These are phyloP conservation scores for Xerophyta viscosa DNA, from an alignment of 106 monocot species.

Conservation along the genomic window DNA sequence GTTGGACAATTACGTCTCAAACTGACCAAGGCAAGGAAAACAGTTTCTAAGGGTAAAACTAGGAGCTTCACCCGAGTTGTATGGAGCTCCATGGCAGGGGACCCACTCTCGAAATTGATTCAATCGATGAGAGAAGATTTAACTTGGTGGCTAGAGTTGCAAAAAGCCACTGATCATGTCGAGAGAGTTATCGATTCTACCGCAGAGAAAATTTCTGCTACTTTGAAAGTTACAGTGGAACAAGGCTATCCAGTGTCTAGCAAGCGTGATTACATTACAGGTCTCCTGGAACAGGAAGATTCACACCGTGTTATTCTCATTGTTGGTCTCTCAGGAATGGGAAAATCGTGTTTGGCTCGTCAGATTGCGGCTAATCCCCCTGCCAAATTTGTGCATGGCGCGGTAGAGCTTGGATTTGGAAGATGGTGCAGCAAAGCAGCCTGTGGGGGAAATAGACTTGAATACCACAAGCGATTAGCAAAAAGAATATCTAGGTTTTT, in stretches of 20 bases:
- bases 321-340: slow-evolving; percentile 51
- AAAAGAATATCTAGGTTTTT: slow-evolving; percentile 27
- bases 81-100: slow-evolving; percentile 37
- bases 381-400: slow-evolving; percentile 27
- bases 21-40: slow-evolving; percentile 26
- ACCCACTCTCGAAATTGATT: slow-evolving; percentile 30
- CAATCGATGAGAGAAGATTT: slow-evolving; percentile 29
- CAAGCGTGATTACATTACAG: slow-evolving; percentile 22
- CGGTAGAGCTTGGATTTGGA: slow-evolving; percentile 38
- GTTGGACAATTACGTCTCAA: slow-evolving; percentile 20
- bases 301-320: slow-evolving; percentile 33
- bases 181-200: slow-evolving; percentile 23
- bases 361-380: slow-evolving; percentile 43
- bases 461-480: slow-evolving; percentile 36
- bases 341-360: slow-evolving; percentile 54
- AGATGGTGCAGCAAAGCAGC: slow-evolving; percentile 43
- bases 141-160: slow-evolving; percentile 39
- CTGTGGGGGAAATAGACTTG: slow-evolving; percentile 28
- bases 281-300: slow-evolving; percentile 26
- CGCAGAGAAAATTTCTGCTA: slow-evolving; percentile 15
- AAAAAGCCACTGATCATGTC: slow-evolving; percentile 19
- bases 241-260: slow-evolving; percentile 32
- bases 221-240: slow-evolving; percentile 21
- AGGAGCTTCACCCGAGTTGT: slow-evolving; percentile 26
- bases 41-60: slow-evolving; percentile 18